These are phyloP conservation scores for Penicillium expansum DNA, from an alignment of 2,329 filamentous ascomycete species.

Conservation along the genomic window DNA sequence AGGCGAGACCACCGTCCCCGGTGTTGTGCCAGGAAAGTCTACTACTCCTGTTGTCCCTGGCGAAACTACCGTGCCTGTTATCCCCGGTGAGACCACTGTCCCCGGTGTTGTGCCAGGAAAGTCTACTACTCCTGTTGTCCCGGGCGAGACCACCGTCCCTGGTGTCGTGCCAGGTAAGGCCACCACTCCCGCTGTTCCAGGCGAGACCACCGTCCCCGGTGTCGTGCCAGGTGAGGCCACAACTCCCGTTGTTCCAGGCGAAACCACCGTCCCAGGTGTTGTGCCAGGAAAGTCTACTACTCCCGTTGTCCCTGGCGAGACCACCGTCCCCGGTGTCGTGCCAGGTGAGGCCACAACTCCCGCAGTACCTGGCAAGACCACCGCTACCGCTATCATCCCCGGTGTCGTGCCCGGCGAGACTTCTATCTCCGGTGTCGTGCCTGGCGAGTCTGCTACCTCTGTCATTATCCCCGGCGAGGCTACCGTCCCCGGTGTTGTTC, in stretches of 20 bases:
- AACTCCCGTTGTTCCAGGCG: background rate
- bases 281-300: background rate
- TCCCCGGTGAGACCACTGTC: background rate
- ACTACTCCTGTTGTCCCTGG: background rate
- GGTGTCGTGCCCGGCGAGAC: background rate
- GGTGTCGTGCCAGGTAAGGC: background rate
- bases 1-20: background rate
- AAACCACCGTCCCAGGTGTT: background rate
- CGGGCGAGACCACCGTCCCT: background rate
- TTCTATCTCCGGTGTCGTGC: background rate
- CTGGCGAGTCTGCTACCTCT: background rate
- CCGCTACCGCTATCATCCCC: background rate
- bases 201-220: background rate
- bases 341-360: conserved; percentile 5
- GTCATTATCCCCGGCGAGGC: background rate
- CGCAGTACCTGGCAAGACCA: background rate
- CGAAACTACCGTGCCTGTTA: background rate
- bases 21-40: background rate
- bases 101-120: background rate
- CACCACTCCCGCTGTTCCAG: background rate
- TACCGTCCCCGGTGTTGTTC: background rate
- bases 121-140: background rate
- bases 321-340: background rate
- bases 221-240: background rate
- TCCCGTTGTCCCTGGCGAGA: background rate